These are phyloP conservation scores for Sporothrix schenckii DNA, from an alignment of 2,329 filamentous ascomycete species.

Conservation along the genomic window DNA sequence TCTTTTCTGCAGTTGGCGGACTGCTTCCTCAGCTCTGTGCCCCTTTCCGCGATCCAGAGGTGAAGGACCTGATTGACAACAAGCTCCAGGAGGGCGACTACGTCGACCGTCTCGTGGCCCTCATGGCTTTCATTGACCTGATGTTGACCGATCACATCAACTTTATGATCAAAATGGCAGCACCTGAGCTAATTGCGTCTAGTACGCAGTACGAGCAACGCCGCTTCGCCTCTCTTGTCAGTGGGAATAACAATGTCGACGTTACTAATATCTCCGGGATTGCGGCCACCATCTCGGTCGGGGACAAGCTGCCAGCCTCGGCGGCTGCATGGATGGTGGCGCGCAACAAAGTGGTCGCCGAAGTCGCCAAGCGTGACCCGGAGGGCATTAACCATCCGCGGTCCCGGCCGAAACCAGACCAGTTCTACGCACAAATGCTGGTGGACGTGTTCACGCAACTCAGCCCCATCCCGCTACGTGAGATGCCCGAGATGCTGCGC, in stretches of 20 bases:
- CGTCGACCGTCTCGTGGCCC: slow-evolving; percentile 73
- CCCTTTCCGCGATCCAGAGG: slow-evolving; percentile 75
- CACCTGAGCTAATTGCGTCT: slow-evolving; percentile 71
- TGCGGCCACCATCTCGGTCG: slow-evolving; percentile 48
- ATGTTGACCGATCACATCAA: slow-evolving; percentile 83
- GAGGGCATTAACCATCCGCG: slow-evolving; percentile 65
- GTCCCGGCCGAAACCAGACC: slow-evolving; percentile 66
- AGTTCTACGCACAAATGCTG: slow-evolving; percentile 75
- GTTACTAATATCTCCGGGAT: slow-evolving; percentile 56
- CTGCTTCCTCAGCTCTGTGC: slow-evolving; percentile 79
- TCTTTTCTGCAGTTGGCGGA: slow-evolving; percentile 74
- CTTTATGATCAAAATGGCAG: slow-evolving; percentile 72
- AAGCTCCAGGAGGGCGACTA: slow-evolving; percentile 64
- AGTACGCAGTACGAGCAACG: slow-evolving; percentile 74
- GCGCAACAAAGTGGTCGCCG: slow-evolving; percentile 64
- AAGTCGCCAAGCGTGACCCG: slow-evolving; percentile 69
- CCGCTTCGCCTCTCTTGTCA: slow-evolving; percentile 66
- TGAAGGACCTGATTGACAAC: slow-evolving; percentile 68
- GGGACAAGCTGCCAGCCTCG: slow-evolving; percentile 55
- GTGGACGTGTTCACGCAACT: slow-evolving; percentile 74
- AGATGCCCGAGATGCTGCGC: slow-evolving; percentile 72
- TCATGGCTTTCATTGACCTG: slow-evolving; percentile 74
- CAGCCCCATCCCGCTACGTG: slow-evolving; percentile 50
- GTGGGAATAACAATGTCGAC: slow-evolving; percentile 26
- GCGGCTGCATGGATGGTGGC: slow-evolving; percentile 68